These are phyloP conservation scores for Tuber umbilicatum DNA, from an alignment of 495 filamentous ascomycete genomes.

Conservation along the genomic window DNA sequence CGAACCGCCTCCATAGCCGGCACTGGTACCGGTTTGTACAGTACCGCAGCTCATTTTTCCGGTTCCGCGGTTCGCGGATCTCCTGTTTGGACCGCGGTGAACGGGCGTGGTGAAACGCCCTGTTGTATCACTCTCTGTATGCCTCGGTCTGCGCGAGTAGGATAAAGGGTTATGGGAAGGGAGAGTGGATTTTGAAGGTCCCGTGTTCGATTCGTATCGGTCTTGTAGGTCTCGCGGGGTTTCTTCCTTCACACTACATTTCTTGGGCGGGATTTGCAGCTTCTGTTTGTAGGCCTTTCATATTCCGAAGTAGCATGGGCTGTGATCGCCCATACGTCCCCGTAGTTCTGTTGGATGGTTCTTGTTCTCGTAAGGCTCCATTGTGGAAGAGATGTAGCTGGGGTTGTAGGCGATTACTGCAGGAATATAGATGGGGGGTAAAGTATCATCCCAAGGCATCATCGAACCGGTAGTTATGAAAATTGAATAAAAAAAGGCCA, in stretches of 20 bases:
- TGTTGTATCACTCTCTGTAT: too few relatives aligned
- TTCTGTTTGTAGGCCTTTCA: neutral
- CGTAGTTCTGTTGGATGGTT: neutral
- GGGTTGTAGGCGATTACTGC: neutral
- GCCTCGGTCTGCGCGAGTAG: too few relatives aligned
- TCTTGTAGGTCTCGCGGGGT: too few relatives aligned
- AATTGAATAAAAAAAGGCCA: too few relatives aligned
- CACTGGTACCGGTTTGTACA: too few relatives aligned
- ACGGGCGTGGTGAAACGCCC: too few relatives aligned
- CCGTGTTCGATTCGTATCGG: neutral
- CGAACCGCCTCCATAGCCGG: too few relatives aligned
- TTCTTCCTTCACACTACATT: too few relatives aligned
- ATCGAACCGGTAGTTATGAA: neutral
- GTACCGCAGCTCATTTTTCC: too few relatives aligned
- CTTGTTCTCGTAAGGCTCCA: neutral
- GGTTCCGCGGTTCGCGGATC: too few relatives aligned
- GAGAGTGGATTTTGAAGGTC: neutral
- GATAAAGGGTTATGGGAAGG: too few relatives aligned
- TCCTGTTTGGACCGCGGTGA: too few relatives aligned
- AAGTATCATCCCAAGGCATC: neutral
- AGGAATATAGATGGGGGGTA: neutral
- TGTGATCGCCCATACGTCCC: neutral
- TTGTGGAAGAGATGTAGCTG: neutral
- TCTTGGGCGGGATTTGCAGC: neutral
- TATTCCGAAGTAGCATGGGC: neutral